Evolutionary conservation across 176 grass and related monocot species (phyloP), one percentile per base, ranked within the genome.

Genomic region (Oryza meridionalis): DNA sequence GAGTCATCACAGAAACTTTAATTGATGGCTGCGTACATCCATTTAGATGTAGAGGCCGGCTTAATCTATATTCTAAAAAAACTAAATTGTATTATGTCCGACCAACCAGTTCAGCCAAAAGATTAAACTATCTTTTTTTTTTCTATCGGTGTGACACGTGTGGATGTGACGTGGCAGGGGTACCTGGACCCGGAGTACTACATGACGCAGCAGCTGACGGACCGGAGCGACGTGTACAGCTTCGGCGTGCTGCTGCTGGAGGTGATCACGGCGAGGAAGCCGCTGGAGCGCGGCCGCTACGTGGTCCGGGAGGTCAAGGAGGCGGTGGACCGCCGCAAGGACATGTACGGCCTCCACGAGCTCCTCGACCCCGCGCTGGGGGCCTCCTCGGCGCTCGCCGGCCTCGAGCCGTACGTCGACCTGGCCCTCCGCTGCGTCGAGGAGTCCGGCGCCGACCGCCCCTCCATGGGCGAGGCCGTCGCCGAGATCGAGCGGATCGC

Each of bases 161-260:
- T 53, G 7, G n/a, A 9, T 7, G 19, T 62, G 58, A 0, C n/a
- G 9, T 45, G 88, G 72, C 88, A 97, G 94, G 94, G 94, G 0
- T 97, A 97, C 68, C 6, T 97, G 69, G 92, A 94, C 17, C 94
- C 94, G 0, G 92, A 97, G 80, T 97, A 97, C 77, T 97, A 97
- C 84, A 94, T 97, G 92, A 97, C 92, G 7, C 92, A 97, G 66
- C 94, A 94, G 72, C 77, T 93, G 88, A 93, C 88, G 11, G 89
- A 91, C 37, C 85, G 83, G 58, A 62, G 58, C 13, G 96, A 98
- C 81, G 91, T 95, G 38, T 98, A 98, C 80, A 93, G 96, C 91
- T 98, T 92, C 69, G 96, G 96, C 9, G 91, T 98, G 69, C 93
- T 98, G n/a, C 82, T 98, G 61, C 81, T 98, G n/a, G 91, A 93